Evolutionary conservation across 192 early-diverging fungal species (phyloP).

Genomic region (Chytriomyces hyalinus): DNA sequence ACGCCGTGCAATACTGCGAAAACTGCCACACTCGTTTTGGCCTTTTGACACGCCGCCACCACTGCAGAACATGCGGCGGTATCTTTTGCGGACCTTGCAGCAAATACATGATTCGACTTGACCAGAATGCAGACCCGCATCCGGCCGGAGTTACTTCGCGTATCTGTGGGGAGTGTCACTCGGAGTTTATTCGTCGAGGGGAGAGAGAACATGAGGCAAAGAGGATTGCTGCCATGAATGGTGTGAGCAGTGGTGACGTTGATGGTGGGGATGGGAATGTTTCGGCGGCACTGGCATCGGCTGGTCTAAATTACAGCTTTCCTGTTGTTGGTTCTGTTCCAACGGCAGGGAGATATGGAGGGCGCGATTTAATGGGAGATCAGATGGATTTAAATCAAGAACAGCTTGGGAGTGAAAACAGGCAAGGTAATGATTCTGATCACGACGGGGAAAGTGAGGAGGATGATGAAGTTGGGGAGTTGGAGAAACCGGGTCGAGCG

Average conservation of each 20-base stretch:
- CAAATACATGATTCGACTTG: conserved; percentile 9
- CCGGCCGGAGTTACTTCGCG: conserved; percentile 4
- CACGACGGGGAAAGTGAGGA: conserved; percentile 5
- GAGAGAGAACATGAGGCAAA: background rate
- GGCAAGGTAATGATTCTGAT: background rate
- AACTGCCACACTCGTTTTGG: conserved; percentile 9
- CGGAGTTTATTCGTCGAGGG: conserved; percentile 3
- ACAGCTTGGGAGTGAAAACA: too few species aligned
- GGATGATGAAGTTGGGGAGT: background rate
- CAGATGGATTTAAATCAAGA: background rate
- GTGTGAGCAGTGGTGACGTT: background rate
- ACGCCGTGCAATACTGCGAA: background rate
- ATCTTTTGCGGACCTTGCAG: conserved; percentile 29
- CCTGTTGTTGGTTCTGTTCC: background rate
- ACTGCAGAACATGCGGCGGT: conserved; percentile 29
- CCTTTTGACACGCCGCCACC: conserved; percentile 31
- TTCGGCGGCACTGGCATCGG: background rate
- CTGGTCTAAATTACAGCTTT: background rate
- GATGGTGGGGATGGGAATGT: background rate
- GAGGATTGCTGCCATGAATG: background rate
- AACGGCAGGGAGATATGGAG: background rate
- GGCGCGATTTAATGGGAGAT: background rate
- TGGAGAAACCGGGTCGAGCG: background rate
- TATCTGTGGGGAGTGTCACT: conserved; percentile 12
- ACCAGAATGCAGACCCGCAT: conserved; percentile 21